A percentile compares a stretch with the other conserved stretches of the same genome.
Evolutionary conservation across 139 green algal genomes (phyloP).

Genomic region (Eudorina sp.): DNA sequence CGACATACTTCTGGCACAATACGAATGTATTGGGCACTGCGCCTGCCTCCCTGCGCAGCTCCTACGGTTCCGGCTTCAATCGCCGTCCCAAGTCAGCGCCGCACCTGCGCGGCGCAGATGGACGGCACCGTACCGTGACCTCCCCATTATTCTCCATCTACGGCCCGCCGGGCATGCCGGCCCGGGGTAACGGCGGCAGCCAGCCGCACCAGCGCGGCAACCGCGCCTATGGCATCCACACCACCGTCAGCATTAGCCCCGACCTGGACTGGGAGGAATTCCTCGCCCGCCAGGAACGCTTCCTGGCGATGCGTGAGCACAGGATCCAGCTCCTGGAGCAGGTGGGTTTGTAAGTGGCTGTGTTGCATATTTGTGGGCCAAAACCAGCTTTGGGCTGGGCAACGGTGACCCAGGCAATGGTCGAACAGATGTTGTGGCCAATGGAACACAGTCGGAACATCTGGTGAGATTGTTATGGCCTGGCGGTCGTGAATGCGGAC

Average conservation of each 20-base stretch:
- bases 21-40: neutral
- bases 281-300: conserved; percentile 42
- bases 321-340: conserved; percentile 26
- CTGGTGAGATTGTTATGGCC: too few species aligned
- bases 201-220: neutral
- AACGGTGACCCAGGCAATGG: too few species aligned
- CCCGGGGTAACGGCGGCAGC: neutral
- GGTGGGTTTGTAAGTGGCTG: too few species aligned
- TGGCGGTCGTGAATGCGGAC: too few species aligned
- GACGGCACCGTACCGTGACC: neutral
- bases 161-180: neutral
- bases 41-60: conserved; percentile 23
- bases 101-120: neutral
- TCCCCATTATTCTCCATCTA: neutral
- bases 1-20: neutral
- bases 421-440: too few species aligned
- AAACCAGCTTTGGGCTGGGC: too few species aligned
- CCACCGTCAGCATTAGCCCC: conserved; percentile 10
- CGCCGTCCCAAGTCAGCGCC: conserved; percentile 29
- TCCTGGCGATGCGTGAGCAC: conserved; percentile 25
- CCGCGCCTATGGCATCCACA: neutral
- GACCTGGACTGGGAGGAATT: conserved; percentile 58
- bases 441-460: too few species aligned
- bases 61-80: neutral
- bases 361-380: too few species aligned